These are phyloP conservation scores for Hyaloscypha variabilis DNA, from an alignment of 495 filamentous ascomycete genomes.

Conservation along the genomic window DNA sequence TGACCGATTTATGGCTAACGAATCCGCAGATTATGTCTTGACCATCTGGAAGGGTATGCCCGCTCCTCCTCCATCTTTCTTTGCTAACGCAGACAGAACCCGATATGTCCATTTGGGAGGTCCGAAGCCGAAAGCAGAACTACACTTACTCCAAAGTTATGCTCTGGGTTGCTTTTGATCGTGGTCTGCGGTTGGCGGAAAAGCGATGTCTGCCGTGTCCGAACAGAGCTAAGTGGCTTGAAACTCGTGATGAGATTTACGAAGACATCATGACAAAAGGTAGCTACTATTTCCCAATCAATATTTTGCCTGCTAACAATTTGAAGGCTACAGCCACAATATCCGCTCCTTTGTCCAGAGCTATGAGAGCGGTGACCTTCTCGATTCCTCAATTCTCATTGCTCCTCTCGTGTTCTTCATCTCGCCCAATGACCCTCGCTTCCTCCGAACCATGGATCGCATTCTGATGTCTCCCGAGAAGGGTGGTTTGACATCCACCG, in stretches of 20 bases:
- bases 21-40: conserved; percentile 48
- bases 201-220: conserved; percentile 72
- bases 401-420: conserved; percentile 78
- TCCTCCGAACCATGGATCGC: conserved; percentile 67
- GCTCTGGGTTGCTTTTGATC: conserved; percentile 77
- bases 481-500: conserved; percentile 71
- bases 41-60: conserved; percentile 49
- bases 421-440: conserved; percentile 71
- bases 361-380: conserved; percentile 66
- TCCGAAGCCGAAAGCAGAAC: conserved; percentile 69
- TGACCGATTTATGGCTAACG: not conserved
- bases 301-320: not conserved
- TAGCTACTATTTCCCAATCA: conserved; percentile 11
- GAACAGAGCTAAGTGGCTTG: conserved; percentile 62
- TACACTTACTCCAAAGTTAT: conserved; percentile 76
- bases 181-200: conserved; percentile 68
- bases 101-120: conserved; percentile 82
- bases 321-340: conserved; percentile 58
- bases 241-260: conserved; percentile 62
- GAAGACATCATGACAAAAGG: conserved; percentile 73
- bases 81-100: conserved; percentile 43
- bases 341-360: conserved; percentile 69
- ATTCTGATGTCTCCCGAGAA: conserved; percentile 69
- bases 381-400: conserved; percentile 72
- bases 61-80: no score